A percentile compares a stretch with the other conserved stretches of the same genome.
phyloP scores from a whole-genome alignment of 2,329 filamentous ascomycete species.

The Septoria petroselini region DNA sequence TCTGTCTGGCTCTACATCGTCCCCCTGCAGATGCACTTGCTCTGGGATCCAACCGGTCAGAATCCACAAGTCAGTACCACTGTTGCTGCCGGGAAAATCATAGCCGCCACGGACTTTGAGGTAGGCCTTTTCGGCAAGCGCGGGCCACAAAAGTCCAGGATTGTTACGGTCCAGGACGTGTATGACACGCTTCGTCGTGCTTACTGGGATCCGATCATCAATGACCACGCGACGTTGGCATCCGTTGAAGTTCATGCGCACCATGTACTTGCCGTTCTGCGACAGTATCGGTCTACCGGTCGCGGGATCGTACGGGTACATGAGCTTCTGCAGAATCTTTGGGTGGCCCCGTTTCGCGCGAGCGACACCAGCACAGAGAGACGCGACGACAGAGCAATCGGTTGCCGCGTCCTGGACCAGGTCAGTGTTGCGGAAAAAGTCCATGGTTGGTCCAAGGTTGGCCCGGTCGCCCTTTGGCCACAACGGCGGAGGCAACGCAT shows the following conservation, averaged over 20 bases:
- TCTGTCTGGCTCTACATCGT: conserved; percentile 71
- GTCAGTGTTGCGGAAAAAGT: conserved; percentile 61
- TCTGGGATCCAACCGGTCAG: conserved; percentile 96
- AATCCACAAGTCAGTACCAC: conserved; percentile 88
- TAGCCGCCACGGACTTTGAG: conserved; percentile 93
- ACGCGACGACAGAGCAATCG: conserved; percentile 95
- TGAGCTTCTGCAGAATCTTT: conserved; percentile 68
- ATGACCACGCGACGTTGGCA: conserved; percentile 83
- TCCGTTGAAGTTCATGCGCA: conserved; percentile 94
- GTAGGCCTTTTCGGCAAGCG: conserved; percentile 92
- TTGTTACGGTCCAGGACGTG: conserved; percentile 86
- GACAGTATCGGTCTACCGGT: conserved; percentile 62
- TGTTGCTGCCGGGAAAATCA: conserved; percentile 96
- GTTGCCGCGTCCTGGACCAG: conserved; percentile 93
- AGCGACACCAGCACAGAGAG: conserved; percentile 77
- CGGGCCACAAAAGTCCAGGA: conserved; percentile 81
- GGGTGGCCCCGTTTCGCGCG: conserved; percentile 66
- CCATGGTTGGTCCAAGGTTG: conserved; percentile 53
- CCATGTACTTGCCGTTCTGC: conserved; percentile 80
- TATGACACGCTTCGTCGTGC: conserved; percentile 69
- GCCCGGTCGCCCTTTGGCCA: conserved; percentile 36
- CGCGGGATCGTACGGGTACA: conserved; percentile 70
- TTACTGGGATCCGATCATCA: conserved; percentile 81
- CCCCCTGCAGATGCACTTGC: conserved; percentile 84
- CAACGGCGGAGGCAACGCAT: conserved; percentile 57